Base-by-base conservation (phyloP, 2,329 filamentous ascomycete species). In the Cadophora sp. region DNA sequence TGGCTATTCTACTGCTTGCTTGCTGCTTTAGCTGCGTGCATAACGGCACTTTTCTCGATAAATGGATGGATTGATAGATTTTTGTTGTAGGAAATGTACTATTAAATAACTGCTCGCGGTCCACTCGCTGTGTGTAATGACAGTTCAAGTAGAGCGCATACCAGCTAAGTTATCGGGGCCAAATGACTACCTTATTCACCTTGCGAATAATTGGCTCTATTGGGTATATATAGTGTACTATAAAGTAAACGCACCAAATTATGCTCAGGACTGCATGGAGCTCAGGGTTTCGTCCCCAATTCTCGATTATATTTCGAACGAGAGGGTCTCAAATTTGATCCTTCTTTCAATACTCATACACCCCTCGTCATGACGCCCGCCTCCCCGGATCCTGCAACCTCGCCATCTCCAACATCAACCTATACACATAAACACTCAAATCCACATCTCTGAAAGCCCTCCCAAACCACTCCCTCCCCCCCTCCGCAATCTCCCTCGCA, bases 391-490 rank as follows among this genome's bases (percentile, higher is more conserved):
- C 74, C 31, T 75, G 65, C 29, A 78, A 58, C 48, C 76, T 68
- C 12, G 74, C 79, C 66, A 81, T 91, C 85, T 92, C 90, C 68
- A 92, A 75, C 61, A 92, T 78, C 68, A 94, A 74, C 66, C 92
- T 81, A 72, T 91, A 91, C 73, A 83, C 78, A 73, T 87, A 87
- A 12, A 86, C 77, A 67, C 81, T 63, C 80, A 91, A 86, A 73
- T 92, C 89, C 74, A 91, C 90, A 69, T 86, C 88, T 68, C 92
- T 81, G 34, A 94, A 79, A 16, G 89, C 89, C 79, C 86, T 88
- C 68, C 86, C 83, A 1, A 90, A 89, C 92, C 92, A 95, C n/a
- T 87, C 84, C 66, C 87, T 83, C 24, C 92, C 89, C 68, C 85
- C 84, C 59, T 82, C 77, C 5, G 92, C 92, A 71, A 95, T 87